Percentiles rank a stretch among this genome's conserved stretches.
phyloP scores from a whole-genome alignment of 495 filamentous ascomycete species.

The Aspergillus affinis region DNA sequence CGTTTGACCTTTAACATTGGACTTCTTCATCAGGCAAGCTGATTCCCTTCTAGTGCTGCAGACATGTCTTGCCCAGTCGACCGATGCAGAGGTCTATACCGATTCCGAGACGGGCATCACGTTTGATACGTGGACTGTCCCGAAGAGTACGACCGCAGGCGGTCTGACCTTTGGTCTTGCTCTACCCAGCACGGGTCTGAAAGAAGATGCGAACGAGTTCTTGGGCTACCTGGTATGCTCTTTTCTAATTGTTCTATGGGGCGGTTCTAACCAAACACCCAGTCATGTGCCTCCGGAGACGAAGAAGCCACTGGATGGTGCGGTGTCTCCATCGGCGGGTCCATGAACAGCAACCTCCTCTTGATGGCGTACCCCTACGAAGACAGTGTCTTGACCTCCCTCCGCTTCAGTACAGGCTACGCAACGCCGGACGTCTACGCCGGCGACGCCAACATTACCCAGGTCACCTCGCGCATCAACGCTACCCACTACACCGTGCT shows the following conservation, averaged over 20 bases:
- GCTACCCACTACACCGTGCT: conserved; percentile 12
- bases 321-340: conserved; percentile 14
- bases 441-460: conserved; percentile 17
- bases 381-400: conserved; percentile 13
- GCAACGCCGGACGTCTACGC: conserved; percentile 16
- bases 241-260: not conserved
- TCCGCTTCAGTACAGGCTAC: conserved; percentile 18
- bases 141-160: conserved; percentile 5
- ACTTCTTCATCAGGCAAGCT: not conserved
- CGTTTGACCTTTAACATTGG: not conserved
- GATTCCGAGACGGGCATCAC: conserved; percentile 19
- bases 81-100: conserved; percentile 11
- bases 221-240: conserved; percentile 19
- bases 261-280: not conserved
- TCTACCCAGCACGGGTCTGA: conserved; percentile 13
- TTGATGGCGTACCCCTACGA: conserved; percentile 17
- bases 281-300: conserved; percentile 13
- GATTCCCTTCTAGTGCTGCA: conserved; percentile 10
- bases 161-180: conserved; percentile 19
- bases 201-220: conserved; percentile 17
- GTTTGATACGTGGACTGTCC: conserved; percentile 20
- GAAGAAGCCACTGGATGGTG: conserved; percentile 18
- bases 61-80: conserved; percentile 10
- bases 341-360: conserved; percentile 17
- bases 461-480: conserved; percentile 14